phyloP scores from a whole-genome alignment of 345 rosid genomes.

The Orychophragmus violaceus region DNA sequence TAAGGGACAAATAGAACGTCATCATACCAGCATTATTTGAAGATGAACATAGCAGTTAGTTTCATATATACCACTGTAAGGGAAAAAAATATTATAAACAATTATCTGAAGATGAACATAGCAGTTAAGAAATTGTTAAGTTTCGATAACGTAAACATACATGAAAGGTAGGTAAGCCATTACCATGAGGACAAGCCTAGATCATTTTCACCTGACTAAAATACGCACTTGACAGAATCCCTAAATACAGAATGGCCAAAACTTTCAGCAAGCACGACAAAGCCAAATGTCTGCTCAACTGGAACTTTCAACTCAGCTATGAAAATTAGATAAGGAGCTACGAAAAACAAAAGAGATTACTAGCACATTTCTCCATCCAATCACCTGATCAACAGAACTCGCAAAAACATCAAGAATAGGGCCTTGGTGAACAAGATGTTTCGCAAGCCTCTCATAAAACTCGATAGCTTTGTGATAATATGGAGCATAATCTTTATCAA shows the following conservation, averaged over 20 bases:
- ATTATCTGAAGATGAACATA: neutral
- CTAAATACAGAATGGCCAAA: constrained; percentile 91
- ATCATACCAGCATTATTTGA: too few species aligned
- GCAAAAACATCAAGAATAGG: constrained; percentile 96
- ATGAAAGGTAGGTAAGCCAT: constrained; percentile 33
- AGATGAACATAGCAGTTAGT: constrained; percentile 74
- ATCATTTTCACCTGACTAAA: constrained; percentile 69
- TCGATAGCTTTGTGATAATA: constrained; percentile 70
- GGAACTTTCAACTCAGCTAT: constrained; percentile 92
- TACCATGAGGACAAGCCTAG: constrained; percentile 89
- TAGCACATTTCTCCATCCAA: neutral
- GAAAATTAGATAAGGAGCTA: neutral
- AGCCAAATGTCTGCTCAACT: constrained; percentile 88
- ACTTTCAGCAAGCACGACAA: constrained; percentile 98
- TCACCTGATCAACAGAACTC: constrained; percentile 88
- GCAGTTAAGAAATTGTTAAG: neutral
- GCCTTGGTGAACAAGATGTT: constrained; percentile 97
- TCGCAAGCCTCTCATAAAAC: constrained; percentile 67
- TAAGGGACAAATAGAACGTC: too few species aligned
- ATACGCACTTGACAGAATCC: constrained; percentile 74
- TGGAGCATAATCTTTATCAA: constrained; percentile 80
- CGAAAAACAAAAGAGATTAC: neutral
- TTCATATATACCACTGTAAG: constrained; percentile 78
- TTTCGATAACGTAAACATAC: neutral
- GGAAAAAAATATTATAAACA: constrained; percentile 1